Evolutionary conservation across 352 stramenopile species (phyloP), one percentile per base, ranked within the genome.

Genomic region (Phytophthora multivora): DNA sequence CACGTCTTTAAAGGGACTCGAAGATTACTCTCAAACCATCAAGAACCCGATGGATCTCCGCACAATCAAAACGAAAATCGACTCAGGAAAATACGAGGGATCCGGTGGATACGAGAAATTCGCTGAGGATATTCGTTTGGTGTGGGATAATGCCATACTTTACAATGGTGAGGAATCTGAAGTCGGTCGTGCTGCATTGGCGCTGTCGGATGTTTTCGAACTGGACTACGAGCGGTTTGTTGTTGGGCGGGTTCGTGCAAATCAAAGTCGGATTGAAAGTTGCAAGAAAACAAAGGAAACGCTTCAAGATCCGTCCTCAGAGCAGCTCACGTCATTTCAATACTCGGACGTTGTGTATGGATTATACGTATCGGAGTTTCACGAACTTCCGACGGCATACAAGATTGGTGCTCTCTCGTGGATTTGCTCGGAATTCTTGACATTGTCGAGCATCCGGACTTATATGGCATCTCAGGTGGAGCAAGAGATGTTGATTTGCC

Each of bases 21-120:
- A 93, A 65, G 90, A 97, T 62, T 98, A 98, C 46, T 51, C 77
- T 6, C 71, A 94, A 30, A 65, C 95, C 38, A 73, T 98, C 18
- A 97, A 96, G 62, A 76, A 79, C 19, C 91, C 91, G 16, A 97
- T 97, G 87, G 91, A 98, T 76, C 59, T 98, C 13, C 85, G 88
- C 6, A 97, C 90, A 12, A 90, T 98, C 31, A 89, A 89, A 51
- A 78, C 77, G 30, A 86, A 77, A 26, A 76, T 96, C 18, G 80
- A 92, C 57, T 80, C 64, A 18, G 87, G 85, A 42, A 59, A 60
- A n/a, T 96, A 96, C 60, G 86, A 95, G 73, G 70, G 73, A 39
- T 51, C 65, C 0, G 48, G 71, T 25, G 84, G 79, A 2, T 79
- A 89, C 50, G 72, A 90, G 41, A 66, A 64, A 0, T 96, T 96